Evolutionary conservation across 306 rosid species (phyloP).

Genomic region (Cucurbita moschata): DNA sequence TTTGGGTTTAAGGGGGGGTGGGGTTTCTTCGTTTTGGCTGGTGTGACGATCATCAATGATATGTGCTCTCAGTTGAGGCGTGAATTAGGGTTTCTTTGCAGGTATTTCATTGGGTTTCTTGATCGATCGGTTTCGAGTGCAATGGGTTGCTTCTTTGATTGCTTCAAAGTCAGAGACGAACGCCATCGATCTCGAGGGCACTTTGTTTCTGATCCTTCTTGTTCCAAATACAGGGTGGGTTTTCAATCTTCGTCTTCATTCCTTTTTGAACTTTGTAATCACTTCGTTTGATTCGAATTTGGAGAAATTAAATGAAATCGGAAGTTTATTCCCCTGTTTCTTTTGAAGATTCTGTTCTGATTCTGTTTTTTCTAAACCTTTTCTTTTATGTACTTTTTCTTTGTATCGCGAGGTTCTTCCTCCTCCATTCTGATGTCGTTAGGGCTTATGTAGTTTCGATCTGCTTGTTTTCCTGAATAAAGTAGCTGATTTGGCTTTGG

Average conservation of each 20-base stretch:
- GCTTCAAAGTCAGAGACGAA: constrained; percentile 49
- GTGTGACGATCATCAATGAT: constrained; percentile 24
- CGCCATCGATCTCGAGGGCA: constrained; percentile 23
- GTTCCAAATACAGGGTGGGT: constrained; percentile 20
- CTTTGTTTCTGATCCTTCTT: constrained; percentile 22
- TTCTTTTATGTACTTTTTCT: not conserved
- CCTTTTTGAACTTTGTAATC: not conserved
- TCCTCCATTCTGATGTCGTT: not conserved
- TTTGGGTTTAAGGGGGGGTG: not conserved
- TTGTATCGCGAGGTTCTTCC: not conserved
- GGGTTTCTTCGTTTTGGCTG: not conserved
- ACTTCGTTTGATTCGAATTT: not conserved
- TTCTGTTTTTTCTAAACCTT: not conserved
- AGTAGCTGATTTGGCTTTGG: not conserved
- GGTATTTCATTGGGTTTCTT: constrained; percentile 43
- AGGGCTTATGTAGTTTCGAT: not conserved
- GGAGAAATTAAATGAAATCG: not conserved
- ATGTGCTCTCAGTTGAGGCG: constrained; percentile 35
- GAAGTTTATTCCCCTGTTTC: not conserved
- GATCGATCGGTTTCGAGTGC: constrained; percentile 38
- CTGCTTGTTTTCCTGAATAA: not conserved
- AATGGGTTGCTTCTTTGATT: constrained; percentile 86
- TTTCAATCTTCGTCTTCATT: constrained; percentile 2
- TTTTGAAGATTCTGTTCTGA: not conserved
- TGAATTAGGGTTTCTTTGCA: constrained; percentile 26